A percentile compares a stretch with the other conserved stretches of the same genome.
Evolutionary conservation across 2,329 filamentous ascomycete genomes (phyloP).

Genomic region (Alternaria ethzedia): DNA sequence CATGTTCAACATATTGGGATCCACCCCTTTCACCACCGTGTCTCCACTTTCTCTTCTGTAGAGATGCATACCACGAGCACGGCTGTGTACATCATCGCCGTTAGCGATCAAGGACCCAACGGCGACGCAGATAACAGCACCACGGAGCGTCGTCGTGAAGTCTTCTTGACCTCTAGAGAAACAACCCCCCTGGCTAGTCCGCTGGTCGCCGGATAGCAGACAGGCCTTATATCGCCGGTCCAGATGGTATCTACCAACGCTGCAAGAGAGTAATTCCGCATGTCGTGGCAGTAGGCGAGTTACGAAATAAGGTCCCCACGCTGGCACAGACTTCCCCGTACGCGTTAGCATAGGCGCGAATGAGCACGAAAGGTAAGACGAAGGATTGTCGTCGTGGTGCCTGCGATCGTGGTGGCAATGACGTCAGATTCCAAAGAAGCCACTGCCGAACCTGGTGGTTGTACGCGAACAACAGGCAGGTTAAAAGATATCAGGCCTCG

Average conservation of each 20-base stretch:
- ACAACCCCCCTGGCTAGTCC: slow-evolving; percentile 9
- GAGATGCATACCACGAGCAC: slow-evolving; percentile 20
- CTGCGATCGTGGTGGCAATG: neutral
- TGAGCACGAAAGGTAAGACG: neutral
- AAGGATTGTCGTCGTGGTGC: neutral
- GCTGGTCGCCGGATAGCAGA: neutral
- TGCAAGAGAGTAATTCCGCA: slow-evolving; percentile 5
- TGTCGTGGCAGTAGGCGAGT: neutral
- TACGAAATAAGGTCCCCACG: neutral
- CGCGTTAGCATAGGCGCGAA: neutral
- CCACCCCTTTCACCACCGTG: slow-evolving; percentile 10
- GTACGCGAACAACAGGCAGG: neutral
- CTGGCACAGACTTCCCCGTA: neutral
- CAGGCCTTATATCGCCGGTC: neutral
- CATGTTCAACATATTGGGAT: slow-evolving; percentile 9
- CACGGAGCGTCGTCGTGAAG: slow-evolving; percentile 11
- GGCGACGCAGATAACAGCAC: slow-evolving; percentile 16
- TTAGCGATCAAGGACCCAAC: slow-evolving; percentile 7
- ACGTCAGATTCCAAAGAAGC: neutral
- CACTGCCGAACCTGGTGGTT: neutral
- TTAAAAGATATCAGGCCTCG: neutral
- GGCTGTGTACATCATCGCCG: slow-evolving; percentile 8
- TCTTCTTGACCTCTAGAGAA: slow-evolving; percentile 17
- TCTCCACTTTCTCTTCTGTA: neutral
- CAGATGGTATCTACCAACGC: neutral